These are phyloP conservation scores for Sporothrix curviconia DNA, from an alignment of 2,329 filamentous ascomycete genomes.

Conservation along the genomic window DNA sequence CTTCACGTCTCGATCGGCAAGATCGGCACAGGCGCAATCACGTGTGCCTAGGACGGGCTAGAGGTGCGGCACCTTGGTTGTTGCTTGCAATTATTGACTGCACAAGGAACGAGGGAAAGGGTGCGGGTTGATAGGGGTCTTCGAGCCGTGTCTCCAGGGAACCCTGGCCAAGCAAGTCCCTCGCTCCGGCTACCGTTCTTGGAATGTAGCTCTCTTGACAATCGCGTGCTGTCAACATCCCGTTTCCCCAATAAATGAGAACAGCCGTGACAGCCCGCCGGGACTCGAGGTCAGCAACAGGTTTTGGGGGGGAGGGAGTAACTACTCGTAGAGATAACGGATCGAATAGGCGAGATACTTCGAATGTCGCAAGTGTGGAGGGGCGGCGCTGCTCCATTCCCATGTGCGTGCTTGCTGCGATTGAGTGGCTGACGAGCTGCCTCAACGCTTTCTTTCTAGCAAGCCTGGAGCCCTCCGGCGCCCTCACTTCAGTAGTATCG, in stretches of 20 bases:
- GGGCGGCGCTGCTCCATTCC: constrained; percentile 1
- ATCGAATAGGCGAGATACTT: not conserved
- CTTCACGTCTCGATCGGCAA: constrained; percentile 10
- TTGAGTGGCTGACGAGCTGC: not conserved
- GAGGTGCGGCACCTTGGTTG: not conserved
- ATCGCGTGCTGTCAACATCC: not conserved
- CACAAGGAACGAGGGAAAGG: not conserved
- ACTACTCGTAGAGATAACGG: not conserved
- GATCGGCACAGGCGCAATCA: constrained; percentile 7
- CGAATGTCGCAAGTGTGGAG: too few relatives aligned
- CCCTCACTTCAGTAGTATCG: not conserved
- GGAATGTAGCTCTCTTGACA: constrained; percentile 1
- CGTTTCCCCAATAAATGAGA: not conserved
- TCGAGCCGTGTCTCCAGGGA: not conserved
- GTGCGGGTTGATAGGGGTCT: not conserved
- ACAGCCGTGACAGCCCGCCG: not conserved
- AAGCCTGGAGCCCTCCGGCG: not conserved
- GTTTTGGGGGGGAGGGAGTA: too few relatives aligned
- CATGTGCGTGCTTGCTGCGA: not conserved
- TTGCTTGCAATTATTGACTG: not conserved
- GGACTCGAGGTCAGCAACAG: not conserved
- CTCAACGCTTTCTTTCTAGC: not conserved
- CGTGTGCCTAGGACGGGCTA: not conserved
- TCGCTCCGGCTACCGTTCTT: not conserved
- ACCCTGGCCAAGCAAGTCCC: not conserved